A percentile compares a stretch with the other conserved stretches of the same genome.
phyloP scores from a whole-genome alignment of 139 green algal species.

The Coccomyxa sp. region DNA sequence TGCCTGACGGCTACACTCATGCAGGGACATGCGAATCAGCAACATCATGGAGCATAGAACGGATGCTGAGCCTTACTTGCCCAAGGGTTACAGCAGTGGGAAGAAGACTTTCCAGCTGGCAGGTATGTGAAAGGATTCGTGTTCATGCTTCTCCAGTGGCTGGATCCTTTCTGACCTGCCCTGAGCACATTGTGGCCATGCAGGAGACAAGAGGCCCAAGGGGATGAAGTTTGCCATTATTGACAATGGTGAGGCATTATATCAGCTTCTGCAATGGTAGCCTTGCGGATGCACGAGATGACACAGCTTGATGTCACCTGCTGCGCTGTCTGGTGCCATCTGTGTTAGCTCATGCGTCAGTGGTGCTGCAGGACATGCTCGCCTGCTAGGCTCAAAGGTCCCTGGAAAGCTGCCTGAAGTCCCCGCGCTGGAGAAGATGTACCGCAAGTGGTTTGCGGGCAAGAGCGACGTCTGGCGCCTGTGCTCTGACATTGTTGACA shows the following conservation, averaged over 20 bases:
- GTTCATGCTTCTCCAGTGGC: neutral
- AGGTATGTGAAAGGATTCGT: neutral
- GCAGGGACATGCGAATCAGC: neutral
- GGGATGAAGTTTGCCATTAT: constrained; percentile 17
- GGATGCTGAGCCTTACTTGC: constrained; percentile 2
- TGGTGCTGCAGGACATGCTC: constrained; percentile 3
- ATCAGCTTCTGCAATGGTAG: too few species aligned
- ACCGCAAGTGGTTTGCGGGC: constrained; percentile 7
- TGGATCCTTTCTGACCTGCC: neutral
- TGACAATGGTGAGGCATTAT: constrained; percentile 8
- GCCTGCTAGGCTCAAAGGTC: neutral
- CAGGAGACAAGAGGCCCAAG: constrained; percentile 6
- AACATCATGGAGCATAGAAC: constrained; percentile 18
- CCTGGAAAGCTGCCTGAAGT: constrained; percentile 12
- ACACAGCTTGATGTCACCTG: too few species aligned
- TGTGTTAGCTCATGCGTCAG: too few species aligned
- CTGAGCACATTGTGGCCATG: neutral
- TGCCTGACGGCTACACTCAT: neutral
- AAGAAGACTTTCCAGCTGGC: constrained; percentile 10
- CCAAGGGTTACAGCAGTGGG: constrained; percentile 5
- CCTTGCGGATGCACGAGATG: too few species aligned
- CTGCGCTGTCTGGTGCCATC: too few species aligned
- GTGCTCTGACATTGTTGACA: constrained; percentile 10
- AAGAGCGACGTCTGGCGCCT: constrained; percentile 22
- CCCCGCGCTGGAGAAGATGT: constrained; percentile 5